Base-by-base conservation (phyloP, 2,329 filamentous ascomycete species). In the Diplodia seriata region DNA sequence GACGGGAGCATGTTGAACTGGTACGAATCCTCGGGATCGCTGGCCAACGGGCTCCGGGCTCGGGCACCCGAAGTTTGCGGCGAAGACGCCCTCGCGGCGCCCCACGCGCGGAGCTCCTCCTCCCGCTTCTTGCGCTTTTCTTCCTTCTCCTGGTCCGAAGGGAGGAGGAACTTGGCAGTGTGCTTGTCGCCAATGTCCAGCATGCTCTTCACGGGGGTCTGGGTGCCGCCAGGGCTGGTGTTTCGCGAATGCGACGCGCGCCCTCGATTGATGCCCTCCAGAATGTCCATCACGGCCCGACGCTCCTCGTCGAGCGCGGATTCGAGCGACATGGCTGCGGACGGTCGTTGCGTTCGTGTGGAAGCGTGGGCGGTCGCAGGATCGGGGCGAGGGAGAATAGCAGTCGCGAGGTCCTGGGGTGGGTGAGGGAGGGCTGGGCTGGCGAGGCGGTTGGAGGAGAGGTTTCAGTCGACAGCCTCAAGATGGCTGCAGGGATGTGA, bases 231-330 rank as follows among this genome's bases (percentile, higher is more conserved):
- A 55, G 89, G 86, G 66, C 81, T 85, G 33, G 78, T 85, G 84
- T 69, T 87, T 84, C 70, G 89, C 86, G 69, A 69, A 54, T 68
- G 55, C 38, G 67, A 59, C 38, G 51, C 29, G 26, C 67, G 61
- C 20, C 66, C 59, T 29, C 57, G 59, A 49, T 68, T 68, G 61
- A 70, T 71, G 54, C 84, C 85, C 76, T 91, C 89, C 51, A 93
- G 82, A 70, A 92, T 81, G 57, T 88, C 88, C 71, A 93, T 82
- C 49, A 93, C 89, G 79, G 92, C 90, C 70, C 85, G 84, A 70
- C 90, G 86, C 83, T 94, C 91, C 82, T 93, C 89, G 76, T 93
- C 91, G 70, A 93, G 84, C 71, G 89, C 87, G 59, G 90, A 87
- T 80, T 93, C 91, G 74, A 94, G 87, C 74, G 90, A 93, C 89